Evolutionary conservation across 2,329 filamentous ascomycete genomes (phyloP).

Genomic region (Mycocentrospora acerina): DNA sequence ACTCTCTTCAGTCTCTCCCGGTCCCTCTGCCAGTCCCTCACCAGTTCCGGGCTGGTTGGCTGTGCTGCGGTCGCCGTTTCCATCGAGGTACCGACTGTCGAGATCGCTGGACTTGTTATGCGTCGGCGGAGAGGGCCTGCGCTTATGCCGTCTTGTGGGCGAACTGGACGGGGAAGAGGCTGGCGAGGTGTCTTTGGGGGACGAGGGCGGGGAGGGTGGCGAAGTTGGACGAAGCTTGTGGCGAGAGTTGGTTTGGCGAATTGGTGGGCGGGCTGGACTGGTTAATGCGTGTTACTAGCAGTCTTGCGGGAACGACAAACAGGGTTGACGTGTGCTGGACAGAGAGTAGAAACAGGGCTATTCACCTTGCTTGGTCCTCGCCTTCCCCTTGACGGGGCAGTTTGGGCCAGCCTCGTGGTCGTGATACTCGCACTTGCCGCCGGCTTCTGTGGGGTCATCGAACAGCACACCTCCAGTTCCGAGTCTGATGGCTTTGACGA

Average conservation of each 20-base stretch:
- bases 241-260: constrained; percentile 32
- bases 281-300: constrained; percentile 41
- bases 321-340: constrained; percentile 7
- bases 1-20: constrained; percentile 24
- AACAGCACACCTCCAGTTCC: constrained; percentile 54
- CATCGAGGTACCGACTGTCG: constrained; percentile 36
- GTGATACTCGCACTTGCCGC: constrained; percentile 52
- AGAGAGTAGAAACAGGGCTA: constrained; percentile 15
- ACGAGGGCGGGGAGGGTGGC: constrained; percentile 34
- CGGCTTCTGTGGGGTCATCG: constrained; percentile 52
- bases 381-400: constrained; percentile 41
- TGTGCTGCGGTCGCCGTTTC: constrained; percentile 32
- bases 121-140: constrained; percentile 38
- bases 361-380: constrained; percentile 41
- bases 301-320: constrained; percentile 16
- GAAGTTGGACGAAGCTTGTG: constrained; percentile 31
- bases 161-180: constrained; percentile 31
- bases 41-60: constrained; percentile 25
- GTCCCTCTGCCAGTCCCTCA: constrained; percentile 24
- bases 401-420: constrained; percentile 51
- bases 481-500: constrained; percentile 54
- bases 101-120: constrained; percentile 38
- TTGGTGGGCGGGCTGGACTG: constrained; percentile 32
- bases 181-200: constrained; percentile 22
- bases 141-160: constrained; percentile 31